Conservation (phyloP, 768 basidiomycete species). For the Rubroboletus satanas region DNA sequence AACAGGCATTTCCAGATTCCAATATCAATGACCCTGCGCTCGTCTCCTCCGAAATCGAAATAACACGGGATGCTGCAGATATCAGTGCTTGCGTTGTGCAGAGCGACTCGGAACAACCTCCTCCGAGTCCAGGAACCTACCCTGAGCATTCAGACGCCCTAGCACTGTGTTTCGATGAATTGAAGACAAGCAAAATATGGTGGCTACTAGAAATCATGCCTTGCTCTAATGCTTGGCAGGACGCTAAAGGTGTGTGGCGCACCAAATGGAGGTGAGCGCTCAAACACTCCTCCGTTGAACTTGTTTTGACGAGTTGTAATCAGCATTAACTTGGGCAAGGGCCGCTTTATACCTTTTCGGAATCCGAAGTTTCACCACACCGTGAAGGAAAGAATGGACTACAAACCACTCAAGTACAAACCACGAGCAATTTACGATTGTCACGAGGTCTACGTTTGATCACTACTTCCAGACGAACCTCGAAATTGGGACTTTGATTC, state of each 20-base stretch:
- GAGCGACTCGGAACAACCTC: not conserved
- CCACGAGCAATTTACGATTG: constrained; percentile 52
- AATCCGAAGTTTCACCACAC: constrained; percentile 59
- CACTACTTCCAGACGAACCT: not conserved
- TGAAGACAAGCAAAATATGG: constrained; percentile 48
- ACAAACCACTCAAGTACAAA: constrained; percentile 46
- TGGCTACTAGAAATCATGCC: constrained; percentile 73
- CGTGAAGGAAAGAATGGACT: constrained; percentile 56
- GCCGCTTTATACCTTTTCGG: constrained; percentile 44
- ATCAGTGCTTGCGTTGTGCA: not conserved
- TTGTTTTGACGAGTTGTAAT: not conserved
- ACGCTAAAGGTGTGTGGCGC: constrained; percentile 52
- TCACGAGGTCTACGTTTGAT: constrained; percentile 44
- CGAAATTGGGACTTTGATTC: not conserved
- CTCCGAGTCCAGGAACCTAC: not conserved
- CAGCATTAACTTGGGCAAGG: constrained; percentile 50
- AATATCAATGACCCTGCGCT: not conserved
- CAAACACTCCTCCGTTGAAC: not conserved
- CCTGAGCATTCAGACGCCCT: constrained; percentile 32
- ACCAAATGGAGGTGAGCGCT: constrained; percentile 48
- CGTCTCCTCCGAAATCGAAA: not conserved
- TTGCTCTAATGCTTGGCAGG: constrained; percentile 51
- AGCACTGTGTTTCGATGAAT: constrained; percentile 51
- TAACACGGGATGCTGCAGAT: not conserved
- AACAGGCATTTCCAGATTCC: not conserved